phyloP scores from a whole-genome alignment of 2,329 filamentous ascomycete species.

The Colletotrichum sp. region DNA sequence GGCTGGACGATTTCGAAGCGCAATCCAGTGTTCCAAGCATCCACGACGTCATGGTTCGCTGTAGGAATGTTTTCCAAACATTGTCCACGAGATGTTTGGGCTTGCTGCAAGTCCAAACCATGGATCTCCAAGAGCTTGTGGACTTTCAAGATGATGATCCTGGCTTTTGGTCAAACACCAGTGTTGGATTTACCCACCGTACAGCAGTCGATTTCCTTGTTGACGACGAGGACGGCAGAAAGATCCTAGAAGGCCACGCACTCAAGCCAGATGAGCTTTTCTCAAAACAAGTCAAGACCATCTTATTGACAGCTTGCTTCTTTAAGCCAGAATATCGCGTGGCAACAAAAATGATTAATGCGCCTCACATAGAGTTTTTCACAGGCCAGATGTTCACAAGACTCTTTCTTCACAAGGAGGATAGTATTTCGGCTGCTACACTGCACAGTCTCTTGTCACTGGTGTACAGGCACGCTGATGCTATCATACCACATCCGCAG shows the following conservation, averaged over 20 bases:
- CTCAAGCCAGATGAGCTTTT: not conserved
- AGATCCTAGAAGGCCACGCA: not conserved
- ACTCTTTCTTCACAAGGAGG: not conserved
- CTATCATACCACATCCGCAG: not conserved
- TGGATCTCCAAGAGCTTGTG: not conserved
- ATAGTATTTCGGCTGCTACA: not conserved
- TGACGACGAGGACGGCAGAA: not conserved
- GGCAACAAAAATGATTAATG: fast-evolving
- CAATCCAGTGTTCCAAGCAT: not conserved
- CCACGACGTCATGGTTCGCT: not conserved
- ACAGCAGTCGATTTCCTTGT: not conserved
- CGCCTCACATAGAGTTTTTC: fast-evolving
- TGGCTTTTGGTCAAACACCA: not conserved
- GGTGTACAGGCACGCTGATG: not conserved
- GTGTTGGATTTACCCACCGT: not conserved
- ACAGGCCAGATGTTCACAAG: not conserved
- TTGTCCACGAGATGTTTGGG: not conserved
- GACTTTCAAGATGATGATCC: not conserved
- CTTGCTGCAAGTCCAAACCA: not conserved
- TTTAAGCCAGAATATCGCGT: not conserved
- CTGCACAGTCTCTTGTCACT: not conserved
- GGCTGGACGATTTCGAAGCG: not conserved
- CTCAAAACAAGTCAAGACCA: not conserved
- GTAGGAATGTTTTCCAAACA: not conserved
- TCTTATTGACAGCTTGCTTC: not conserved